Evolutionary conservation across 371 early-diverging fungal genomes (phyloP).

Genomic region (Rhizopus microsporus): DNA sequence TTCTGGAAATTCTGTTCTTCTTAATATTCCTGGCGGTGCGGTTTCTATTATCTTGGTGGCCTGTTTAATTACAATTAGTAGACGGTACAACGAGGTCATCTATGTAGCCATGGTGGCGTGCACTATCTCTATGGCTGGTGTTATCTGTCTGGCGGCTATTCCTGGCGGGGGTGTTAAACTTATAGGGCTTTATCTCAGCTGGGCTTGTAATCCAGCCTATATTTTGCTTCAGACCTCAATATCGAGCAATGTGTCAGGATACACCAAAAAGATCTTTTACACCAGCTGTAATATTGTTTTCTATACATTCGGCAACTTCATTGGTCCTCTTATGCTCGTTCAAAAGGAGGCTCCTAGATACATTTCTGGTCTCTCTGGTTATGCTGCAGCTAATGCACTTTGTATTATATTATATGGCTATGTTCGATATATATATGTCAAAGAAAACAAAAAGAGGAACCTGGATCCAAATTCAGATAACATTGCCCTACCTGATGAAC

Average conservation of each 20-base stretch:
- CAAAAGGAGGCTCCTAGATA: constrained; percentile 27
- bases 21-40: constrained; percentile 16
- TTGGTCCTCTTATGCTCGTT: constrained; percentile 23
- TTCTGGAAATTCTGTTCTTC: constrained; percentile 10
- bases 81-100: constrained; percentile 8
- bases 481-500: constrained; percentile 14
- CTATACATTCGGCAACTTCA: constrained; percentile 24
- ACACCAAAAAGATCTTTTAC: constrained; percentile 29
- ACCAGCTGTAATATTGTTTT: constrained; percentile 19
- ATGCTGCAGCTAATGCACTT: constrained; percentile 31
- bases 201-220: constrained; percentile 7
- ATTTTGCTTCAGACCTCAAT: constrained; percentile 16
- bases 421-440: constrained; percentile 15
- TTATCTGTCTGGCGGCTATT: constrained; percentile 4
- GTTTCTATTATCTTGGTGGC: constrained; percentile 5
- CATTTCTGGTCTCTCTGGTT: constrained; percentile 33
- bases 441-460: constrained; percentile 17
- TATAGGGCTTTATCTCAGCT: constrained; percentile 19
- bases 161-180: constrained; percentile 17
- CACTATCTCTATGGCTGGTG: constrained; percentile 6
- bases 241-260: constrained; percentile 25
- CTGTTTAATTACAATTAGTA: constrained; percentile 7
- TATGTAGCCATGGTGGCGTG: constrained; percentile 10
- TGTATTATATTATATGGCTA: constrained; percentile 20
- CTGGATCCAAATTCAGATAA: not conserved